Evolutionary conservation across 2,329 filamentous ascomycete genomes (phyloP).

Genomic region (Grosmannia serpens): DNA sequence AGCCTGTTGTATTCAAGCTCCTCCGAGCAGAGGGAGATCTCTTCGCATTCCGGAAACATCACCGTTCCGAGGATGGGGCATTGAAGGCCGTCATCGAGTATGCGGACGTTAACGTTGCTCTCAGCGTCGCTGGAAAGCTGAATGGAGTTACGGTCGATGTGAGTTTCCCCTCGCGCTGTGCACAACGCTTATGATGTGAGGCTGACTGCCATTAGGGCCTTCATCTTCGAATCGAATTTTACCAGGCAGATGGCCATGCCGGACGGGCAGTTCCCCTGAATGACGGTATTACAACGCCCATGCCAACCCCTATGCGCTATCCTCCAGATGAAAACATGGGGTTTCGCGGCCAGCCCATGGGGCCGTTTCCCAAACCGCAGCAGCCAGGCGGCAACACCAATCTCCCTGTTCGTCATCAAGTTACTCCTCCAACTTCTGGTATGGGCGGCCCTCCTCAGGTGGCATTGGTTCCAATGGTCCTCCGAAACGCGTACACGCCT

Average conservation of each 20-base stretch:
- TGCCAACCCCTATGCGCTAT: slow-evolving; percentile 11
- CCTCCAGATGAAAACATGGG: slow-evolving; percentile 2
- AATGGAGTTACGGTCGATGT: slow-evolving; percentile 27
- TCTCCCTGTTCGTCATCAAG: slow-evolving; percentile 6
- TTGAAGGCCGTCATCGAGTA: slow-evolving; percentile 42
- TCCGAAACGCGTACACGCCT: slow-evolving; percentile 20
- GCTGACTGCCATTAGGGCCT: slow-evolving; percentile 7
- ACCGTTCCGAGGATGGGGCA: slow-evolving; percentile 27
- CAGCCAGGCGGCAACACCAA: background rate
- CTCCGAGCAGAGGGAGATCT: slow-evolving; percentile 38
- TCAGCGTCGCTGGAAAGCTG: slow-evolving; percentile 27
- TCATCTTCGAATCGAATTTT: slow-evolving; percentile 8
- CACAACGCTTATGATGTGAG: background rate
- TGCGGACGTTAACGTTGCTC: slow-evolving; percentile 33
- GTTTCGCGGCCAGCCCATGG: background rate
- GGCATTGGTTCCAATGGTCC: slow-evolving; percentile 25
- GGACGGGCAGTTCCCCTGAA: slow-evolving; percentile 3
- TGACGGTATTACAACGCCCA: slow-evolving; percentile 10
- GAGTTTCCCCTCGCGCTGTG: slow-evolving; percentile 11
- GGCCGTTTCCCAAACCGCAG: background rate
- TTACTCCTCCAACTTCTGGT: slow-evolving; percentile 8
- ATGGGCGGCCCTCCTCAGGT: slow-evolving; percentile 21
- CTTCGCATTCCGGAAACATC: slow-evolving; percentile 36
- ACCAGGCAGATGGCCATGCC: slow-evolving; percentile 7
- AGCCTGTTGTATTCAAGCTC: slow-evolving; percentile 27